Evolutionary conservation across 2,329 filamentous ascomycete species (phyloP), one percentile per base, ranked within the genome.

Genomic region (Penicillium crustosum): DNA sequence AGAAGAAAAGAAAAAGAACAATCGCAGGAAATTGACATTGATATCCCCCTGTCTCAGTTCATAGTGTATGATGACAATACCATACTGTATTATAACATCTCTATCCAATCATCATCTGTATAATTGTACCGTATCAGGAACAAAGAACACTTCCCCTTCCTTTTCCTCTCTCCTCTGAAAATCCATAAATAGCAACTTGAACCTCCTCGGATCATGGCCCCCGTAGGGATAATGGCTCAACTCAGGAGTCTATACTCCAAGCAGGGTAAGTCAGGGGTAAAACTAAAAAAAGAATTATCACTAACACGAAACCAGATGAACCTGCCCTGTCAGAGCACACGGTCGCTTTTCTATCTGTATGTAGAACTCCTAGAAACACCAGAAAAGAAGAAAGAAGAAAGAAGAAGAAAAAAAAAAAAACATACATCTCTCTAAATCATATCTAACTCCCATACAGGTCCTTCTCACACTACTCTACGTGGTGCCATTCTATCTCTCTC

Each of bases 391-490:
- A 36, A 21, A n/a, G n/a, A 41, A 53, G 49, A 39, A 38, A 33
- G 7, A 43, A n/a, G 12, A 36, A 21, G 25, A 38, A 25, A n/a
- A 21, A 38, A 21, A 19, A 27, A 42, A 29, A 15, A 25, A 25
- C 23, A 13, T 5, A 17, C 9, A 4, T 23, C 3, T 9, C 6
- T 36, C 10, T 23, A 17, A 12, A 15, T 39, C 15, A 17, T 49
- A 59, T 49, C 55, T 45, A 56, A 55, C 51, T 25, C 42, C 54
- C 10, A 25, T 55, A 38, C 53, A 90, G 90, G 78, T 93, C 61
- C 75, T 87, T 61, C 96, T 95, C 77, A 96, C 91, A n/a, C 75
- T 92, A 66, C 78, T 91, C 78, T 99, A 97, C 78, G 90, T 99
- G 67, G 79, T 90, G 4, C 93, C 94, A 25, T 91, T 97, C 76